Conservation (phyloP, 2,329 filamentous ascomycete genomes). For the Trichocomaceae sp. region DNA sequence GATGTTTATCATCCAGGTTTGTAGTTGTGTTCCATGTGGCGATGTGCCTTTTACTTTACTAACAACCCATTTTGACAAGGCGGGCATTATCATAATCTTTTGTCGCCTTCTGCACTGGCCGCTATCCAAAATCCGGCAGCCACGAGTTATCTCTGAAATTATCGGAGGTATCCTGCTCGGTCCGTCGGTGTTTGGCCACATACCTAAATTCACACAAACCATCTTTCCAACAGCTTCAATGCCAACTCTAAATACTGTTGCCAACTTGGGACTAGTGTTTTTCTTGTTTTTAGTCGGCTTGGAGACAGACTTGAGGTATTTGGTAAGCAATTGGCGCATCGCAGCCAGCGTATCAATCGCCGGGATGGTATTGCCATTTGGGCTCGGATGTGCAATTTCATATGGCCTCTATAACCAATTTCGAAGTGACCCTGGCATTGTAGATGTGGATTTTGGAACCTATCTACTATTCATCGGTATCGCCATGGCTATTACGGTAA, state of each 20-base stretch:
- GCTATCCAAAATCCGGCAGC: conserved; percentile 68
- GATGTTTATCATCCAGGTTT: conserved; percentile 66
- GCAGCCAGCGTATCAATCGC: conserved; percentile 70
- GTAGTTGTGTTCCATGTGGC: not conserved
- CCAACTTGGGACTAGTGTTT: conserved; percentile 75
- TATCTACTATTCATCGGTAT: conserved; percentile 81
- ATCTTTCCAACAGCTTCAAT: conserved; percentile 75
- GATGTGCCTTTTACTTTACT: not conserved
- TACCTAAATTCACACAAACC: conserved; percentile 66
- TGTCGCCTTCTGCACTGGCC: conserved; percentile 70
- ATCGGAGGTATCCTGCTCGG: conserved; percentile 79
- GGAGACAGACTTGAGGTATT: conserved; percentile 74
- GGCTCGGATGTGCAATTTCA: conserved; percentile 69
- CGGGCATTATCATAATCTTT: conserved; percentile 66
- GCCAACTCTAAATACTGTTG: conserved; percentile 67
- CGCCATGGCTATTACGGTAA: conserved; percentile 81
- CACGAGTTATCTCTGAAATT: conserved; percentile 77
- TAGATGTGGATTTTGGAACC: conserved; percentile 55
- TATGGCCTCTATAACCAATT: conserved; percentile 77
- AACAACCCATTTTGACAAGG: conserved; percentile 38
- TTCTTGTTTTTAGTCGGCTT: conserved; percentile 85
- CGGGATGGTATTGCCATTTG: conserved; percentile 79
- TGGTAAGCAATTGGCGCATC: conserved; percentile 72
- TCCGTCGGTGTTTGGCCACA: conserved; percentile 79
- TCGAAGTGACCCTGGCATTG: conserved; percentile 48